Percentiles rank a stretch among this genome's conserved stretches.
These are phyloP conservation scores for Sanghuangporus baumii DNA, from an alignment of 1,284 basidiomycete genomes.

Conservation along the genomic window DNA sequence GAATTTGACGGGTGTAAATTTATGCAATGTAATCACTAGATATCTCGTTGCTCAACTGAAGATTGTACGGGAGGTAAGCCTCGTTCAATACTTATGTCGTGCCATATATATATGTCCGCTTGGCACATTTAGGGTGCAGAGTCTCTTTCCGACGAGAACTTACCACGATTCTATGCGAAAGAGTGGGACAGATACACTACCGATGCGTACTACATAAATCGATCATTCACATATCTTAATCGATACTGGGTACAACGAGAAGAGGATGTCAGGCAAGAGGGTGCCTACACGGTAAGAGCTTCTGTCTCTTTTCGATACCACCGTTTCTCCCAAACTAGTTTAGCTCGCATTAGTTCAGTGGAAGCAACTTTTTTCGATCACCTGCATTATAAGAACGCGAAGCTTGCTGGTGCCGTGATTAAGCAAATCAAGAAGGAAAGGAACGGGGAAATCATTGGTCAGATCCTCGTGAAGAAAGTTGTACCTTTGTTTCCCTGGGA, in stretches of 20 bases:
- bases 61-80: constrained; percentile 53
- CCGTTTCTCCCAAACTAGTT: neutral
- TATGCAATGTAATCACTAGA: constrained; percentile 83
- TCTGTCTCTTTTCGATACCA: neutral
- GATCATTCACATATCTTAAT: constrained; percentile 95
- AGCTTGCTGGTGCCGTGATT: constrained; percentile 83
- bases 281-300: neutral
- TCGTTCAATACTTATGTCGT: neutral
- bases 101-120: constrained; percentile 13
- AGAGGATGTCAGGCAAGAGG: constrained; percentile 84
- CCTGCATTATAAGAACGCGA: constrained; percentile 75
- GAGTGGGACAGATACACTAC: constrained; percentile 98
- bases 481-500: constrained; percentile 94
- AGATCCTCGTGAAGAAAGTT: constrained; percentile 91
- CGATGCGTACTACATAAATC: constrained; percentile 93
- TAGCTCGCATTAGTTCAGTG: constrained; percentile 95
- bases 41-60: constrained; percentile 84
- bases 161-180: constrained; percentile 86
- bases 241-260: constrained; percentile 99
- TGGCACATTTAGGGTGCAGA: constrained; percentile 60
- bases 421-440: constrained; percentile 89
- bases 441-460: constrained; percentile 93
- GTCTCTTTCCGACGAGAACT: constrained; percentile 75
- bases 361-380: constrained; percentile 90
- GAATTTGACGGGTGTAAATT: constrained; percentile 90